Evolutionary conservation across 108 stramenopile species (phyloP).

Genomic region (Mayamaea pseudoterrestris): DNA sequence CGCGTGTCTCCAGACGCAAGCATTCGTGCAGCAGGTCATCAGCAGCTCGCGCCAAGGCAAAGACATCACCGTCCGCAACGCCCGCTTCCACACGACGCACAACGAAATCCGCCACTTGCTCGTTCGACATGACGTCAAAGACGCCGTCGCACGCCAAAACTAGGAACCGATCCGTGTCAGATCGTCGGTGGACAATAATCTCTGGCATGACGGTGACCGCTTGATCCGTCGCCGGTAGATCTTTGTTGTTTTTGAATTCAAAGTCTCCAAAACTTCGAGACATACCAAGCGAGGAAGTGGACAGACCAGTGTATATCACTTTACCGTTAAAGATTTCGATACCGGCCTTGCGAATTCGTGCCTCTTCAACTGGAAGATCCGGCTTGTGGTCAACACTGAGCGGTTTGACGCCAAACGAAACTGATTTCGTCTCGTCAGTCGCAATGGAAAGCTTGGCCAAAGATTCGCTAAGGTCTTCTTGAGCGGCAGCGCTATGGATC

Average conservation of each 20-base stretch:
- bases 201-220: conserved; percentile 75
- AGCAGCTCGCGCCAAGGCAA: conserved; percentile 49
- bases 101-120: conserved; percentile 61
- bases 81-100: conserved; percentile 17
- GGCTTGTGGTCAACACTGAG: conserved; percentile 96
- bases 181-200: conserved; percentile 45
- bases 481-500: conserved; percentile 20
- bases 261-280: conserved; percentile 89
- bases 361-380: conserved; percentile 49
- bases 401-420: not conserved
- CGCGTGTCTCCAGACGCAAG: conserved; percentile 46
- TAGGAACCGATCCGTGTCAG: conserved; percentile 44
- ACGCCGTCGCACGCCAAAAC: conserved; percentile 88
- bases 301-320: conserved; percentile 21
- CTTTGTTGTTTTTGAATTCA: conserved; percentile 78
- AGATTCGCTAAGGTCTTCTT: conserved; percentile 4
- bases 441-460: too few species aligned
- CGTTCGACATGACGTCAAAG: conserved; percentile 75
- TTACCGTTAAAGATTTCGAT: conserved; percentile 30
- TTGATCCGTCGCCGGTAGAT: conserved; percentile 51
- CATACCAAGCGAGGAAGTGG: conserved; percentile 29
- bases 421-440: too few species aligned
- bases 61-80: conserved; percentile 3
- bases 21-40: conserved; percentile 62
- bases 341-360: conserved; percentile 68